Conservation (phyloP, 768 basidiomycete genomes). For the Leccinellum rugosiceps region DNA sequence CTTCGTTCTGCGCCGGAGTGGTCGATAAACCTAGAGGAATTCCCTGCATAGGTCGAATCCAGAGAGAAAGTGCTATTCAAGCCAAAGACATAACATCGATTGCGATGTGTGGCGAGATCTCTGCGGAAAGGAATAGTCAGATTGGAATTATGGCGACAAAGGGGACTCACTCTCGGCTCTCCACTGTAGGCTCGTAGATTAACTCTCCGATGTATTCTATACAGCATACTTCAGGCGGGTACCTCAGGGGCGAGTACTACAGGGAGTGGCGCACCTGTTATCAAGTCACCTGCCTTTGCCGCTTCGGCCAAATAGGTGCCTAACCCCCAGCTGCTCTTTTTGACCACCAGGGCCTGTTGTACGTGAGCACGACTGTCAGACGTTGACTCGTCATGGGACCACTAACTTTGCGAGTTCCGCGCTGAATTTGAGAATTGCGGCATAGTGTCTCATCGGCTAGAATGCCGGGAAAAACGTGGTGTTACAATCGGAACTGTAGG, state of each 20-base stretch:
- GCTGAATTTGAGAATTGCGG: conserved; percentile 49
- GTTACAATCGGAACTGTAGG: background rate
- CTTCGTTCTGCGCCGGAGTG: conserved; percentile 36
- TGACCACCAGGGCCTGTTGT: conserved; percentile 40
- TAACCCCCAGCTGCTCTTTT: conserved; percentile 46
- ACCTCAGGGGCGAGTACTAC: background rate
- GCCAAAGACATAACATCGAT: conserved; percentile 61
- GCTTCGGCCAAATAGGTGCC: conserved; percentile 52
- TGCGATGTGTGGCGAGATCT: conserved; percentile 42
- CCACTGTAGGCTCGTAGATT: conserved; percentile 45
- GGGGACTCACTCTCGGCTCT: conserved; percentile 48
- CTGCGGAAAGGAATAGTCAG: conserved; percentile 24
- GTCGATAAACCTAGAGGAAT: conserved; percentile 68
- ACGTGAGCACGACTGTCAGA: conserved; percentile 4
- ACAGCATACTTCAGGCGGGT: background rate
- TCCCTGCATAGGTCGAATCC: conserved; percentile 58
- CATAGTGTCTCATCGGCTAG: conserved; percentile 37
- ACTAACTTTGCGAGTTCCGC: conserved; percentile 42
- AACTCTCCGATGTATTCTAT: conserved; percentile 70
- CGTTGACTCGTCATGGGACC: background rate
- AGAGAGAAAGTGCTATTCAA: conserved; percentile 45
- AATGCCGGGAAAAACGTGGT: background rate
- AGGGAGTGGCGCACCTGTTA: conserved; percentile 35
- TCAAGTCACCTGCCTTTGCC: conserved; percentile 43
- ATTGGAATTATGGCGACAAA: background rate